Conservation (phyloP, 2,329 filamentous ascomycete species). For the Aspergillus ustus region DNA sequence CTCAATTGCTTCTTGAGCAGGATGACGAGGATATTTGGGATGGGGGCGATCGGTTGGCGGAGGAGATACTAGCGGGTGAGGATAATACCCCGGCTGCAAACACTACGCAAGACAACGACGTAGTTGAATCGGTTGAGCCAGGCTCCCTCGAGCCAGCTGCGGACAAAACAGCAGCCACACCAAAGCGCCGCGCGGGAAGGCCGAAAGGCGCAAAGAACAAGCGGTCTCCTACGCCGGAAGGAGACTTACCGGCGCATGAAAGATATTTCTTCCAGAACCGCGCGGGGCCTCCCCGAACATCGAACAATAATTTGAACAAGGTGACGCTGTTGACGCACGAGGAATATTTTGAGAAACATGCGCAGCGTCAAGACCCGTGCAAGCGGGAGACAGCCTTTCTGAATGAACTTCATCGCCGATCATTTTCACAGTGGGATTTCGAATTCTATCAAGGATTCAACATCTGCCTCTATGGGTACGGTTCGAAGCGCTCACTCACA, state of each 20-base stretch:
- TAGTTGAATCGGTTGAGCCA: conserved; percentile 39
- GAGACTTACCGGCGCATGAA: conserved; percentile 83
- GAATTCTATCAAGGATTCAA: conserved; percentile 87
- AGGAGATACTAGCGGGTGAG: conserved; percentile 66
- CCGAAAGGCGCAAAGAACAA: conserved; percentile 63
- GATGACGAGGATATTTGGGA: conserved; percentile 69
- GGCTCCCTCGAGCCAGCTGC: conserved; percentile 42
- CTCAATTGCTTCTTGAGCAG: conserved; percentile 73
- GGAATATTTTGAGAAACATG: conserved; percentile 78
- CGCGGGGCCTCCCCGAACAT: conserved; percentile 79
- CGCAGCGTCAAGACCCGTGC: conserved; percentile 70
- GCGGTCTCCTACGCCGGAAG: conserved; percentile 77
- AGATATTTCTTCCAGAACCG: conserved; percentile 93
- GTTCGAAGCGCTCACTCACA: conserved; percentile 79
- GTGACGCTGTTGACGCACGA: conserved; percentile 83
- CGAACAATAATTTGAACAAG: conserved; percentile 78
- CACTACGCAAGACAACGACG: conserved; percentile 28
- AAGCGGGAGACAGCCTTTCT: conserved; percentile 71
- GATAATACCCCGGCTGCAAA: conserved; percentile 33
- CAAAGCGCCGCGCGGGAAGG: conserved; percentile 60
- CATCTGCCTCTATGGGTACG: conserved; percentile 89
- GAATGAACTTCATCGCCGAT: conserved; percentile 74
- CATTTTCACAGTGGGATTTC: conserved; percentile 90
- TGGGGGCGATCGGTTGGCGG: conserved; percentile 69
- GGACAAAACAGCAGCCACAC: conserved; percentile 53